phyloP scores from a whole-genome alignment of 352 stramenopile genomes.

The Globisporangium ultimum region DNA sequence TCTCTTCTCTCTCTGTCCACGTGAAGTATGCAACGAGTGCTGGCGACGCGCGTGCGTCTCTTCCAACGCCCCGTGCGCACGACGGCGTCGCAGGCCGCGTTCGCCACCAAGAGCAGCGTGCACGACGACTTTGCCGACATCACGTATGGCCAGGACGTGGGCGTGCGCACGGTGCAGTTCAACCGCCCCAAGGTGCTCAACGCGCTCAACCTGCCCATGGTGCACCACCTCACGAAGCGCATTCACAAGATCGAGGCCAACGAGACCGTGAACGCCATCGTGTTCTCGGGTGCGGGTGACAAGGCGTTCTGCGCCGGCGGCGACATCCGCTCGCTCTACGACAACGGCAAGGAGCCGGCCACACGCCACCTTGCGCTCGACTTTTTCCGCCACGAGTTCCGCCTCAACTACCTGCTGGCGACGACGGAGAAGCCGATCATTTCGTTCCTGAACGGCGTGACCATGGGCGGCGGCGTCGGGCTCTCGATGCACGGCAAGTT shows the following conservation, averaged over 20 bases:
- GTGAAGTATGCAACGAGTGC: conserved; percentile 38
- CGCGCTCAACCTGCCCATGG: conserved; percentile 90
- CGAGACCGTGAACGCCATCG: conserved; percentile 71
- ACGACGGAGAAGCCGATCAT: conserved; percentile 87
- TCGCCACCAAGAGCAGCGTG: conserved; percentile 31
- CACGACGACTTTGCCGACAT: conserved; percentile 63
- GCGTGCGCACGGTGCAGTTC: conserved; percentile 82
- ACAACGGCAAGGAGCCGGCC: conserved; percentile 68
- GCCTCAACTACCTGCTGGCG: conserved; percentile 89
- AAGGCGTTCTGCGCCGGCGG: conserved; percentile 95
- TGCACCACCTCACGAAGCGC: conserved; percentile 85
- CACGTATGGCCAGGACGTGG: conserved; percentile 72
- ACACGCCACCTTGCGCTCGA: conserved; percentile 73
- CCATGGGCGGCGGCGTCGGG: conserved; percentile 98
- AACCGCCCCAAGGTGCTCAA: conserved; percentile 92
- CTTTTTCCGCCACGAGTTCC: conserved; percentile 97
- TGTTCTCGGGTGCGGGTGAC: conserved; percentile 77
- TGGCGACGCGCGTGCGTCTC: conserved; percentile 51
- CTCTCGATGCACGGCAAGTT: conserved; percentile 97
- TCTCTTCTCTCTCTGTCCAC: not conserved
- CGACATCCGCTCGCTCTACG: conserved; percentile 91
- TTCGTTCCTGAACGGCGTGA: conserved; percentile 96
- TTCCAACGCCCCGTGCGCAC: conserved; percentile 51
- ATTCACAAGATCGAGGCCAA: conserved; percentile 82
- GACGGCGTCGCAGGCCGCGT: conserved; percentile 2